phyloP scores from a whole-genome alignment of 768 basidiomycete genomes.

The Fibroporia radiculosa region DNA sequence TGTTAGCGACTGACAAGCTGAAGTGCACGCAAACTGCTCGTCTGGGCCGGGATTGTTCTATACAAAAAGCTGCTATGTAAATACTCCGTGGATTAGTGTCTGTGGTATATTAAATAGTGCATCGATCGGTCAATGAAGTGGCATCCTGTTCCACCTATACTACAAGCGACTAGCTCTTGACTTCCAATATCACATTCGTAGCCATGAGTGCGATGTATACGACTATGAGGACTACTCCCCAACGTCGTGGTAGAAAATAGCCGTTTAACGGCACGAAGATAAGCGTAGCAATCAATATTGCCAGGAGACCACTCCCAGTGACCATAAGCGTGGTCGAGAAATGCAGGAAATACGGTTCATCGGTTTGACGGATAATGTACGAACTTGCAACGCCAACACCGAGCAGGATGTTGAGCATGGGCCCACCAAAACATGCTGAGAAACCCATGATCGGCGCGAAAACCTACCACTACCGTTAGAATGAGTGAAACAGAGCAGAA shows the following conservation, averaged over 20 bases:
- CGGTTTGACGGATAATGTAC: conserved; percentile 65
- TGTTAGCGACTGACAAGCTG: no score
- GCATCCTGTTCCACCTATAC: background rate
- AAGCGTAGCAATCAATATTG: conserved; percentile 66
- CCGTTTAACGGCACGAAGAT: conserved; percentile 81
- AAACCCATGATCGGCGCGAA: conserved; percentile 94
- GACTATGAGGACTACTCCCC: conserved; percentile 74
- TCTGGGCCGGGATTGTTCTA: conserved; percentile 1
- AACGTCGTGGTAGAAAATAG: conserved; percentile 69
- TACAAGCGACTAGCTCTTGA: conserved; percentile 20
- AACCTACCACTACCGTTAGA: conserved; percentile 31
- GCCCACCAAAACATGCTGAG: conserved; percentile 90
- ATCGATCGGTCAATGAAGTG: no score
- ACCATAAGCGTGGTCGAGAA: conserved; percentile 82
- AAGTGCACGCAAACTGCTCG: no score
- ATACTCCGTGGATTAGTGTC: conserved; percentile 1
- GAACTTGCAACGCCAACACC: conserved; percentile 91
- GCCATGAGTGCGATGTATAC: conserved; percentile 74
- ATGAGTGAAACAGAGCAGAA: background rate
- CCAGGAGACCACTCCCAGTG: conserved; percentile 75
- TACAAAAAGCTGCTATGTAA: conserved; percentile 4
- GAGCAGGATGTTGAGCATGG: conserved; percentile 86
- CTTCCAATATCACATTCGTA: conserved; percentile 73
- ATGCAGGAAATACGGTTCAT: conserved; percentile 58
- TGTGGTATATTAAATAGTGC: conserved; percentile 2